Evolutionary conservation across 306 rosid genomes (phyloP).

Genomic region (Macrotyloma uniflorum): DNA sequence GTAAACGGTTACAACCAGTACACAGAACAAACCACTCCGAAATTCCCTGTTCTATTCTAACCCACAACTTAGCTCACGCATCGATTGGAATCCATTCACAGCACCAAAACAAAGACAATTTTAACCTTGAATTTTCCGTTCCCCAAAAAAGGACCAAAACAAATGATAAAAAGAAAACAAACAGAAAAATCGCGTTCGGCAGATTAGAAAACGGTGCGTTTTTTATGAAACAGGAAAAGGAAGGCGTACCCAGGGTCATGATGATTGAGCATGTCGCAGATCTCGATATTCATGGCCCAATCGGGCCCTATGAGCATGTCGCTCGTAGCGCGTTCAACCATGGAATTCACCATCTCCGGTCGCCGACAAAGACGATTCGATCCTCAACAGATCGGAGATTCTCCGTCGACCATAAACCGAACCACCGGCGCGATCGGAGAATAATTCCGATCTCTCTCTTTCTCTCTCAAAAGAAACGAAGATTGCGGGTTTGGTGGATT

Average conservation of each 20-base stretch:
- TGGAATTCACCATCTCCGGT: slow-evolving; percentile 77
- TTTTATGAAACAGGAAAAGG: background rate
- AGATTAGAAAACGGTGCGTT: background rate
- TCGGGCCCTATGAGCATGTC: slow-evolving; percentile 98
- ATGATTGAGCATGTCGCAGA: slow-evolving; percentile 92
- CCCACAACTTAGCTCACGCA: slow-evolving; percentile 12
- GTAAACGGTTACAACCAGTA: background rate
- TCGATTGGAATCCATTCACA: slow-evolving; percentile 10
- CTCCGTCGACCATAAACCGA: slow-evolving; percentile 39
- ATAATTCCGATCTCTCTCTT: slow-evolving; percentile 35
- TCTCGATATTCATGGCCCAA: slow-evolving; percentile 99
- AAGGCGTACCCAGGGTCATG: slow-evolving; percentile 85
- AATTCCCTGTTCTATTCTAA: slow-evolving; percentile 15
- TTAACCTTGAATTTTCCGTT: background rate
- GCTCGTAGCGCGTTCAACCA: slow-evolving; percentile 99
- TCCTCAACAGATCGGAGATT: slow-evolving; percentile 35
- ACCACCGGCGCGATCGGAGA: slow-evolving; percentile 40
- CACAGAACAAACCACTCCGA: background rate
- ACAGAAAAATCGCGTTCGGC: background rate
- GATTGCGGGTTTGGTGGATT: slow-evolving; percentile 36
- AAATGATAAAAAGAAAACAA: background rate
- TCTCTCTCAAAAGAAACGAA: slow-evolving; percentile 11
- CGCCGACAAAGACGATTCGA: slow-evolving; percentile 29
- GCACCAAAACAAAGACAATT: background rate
- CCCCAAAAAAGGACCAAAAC: background rate